Evolutionary conservation across 1,284 basidiomycete species (phyloP).

Genomic region (Tausonia pullulans): DNA sequence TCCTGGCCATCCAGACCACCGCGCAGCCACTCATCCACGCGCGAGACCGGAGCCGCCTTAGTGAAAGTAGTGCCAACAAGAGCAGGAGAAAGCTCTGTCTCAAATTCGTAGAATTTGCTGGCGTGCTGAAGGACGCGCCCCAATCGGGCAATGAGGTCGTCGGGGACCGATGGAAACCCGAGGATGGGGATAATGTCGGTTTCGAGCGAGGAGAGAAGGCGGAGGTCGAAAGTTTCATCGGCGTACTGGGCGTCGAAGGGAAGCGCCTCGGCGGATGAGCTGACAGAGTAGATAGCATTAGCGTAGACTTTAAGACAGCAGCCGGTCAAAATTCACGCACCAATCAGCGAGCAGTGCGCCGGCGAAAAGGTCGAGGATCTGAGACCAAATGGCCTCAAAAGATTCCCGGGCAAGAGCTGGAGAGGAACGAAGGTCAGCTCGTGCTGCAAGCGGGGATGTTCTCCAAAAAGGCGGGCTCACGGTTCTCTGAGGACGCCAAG

Average conservation of each 20-base stretch:
- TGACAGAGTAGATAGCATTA: not conserved
- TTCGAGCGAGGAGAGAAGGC: slow-evolving; percentile 66
- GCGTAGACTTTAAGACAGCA: too few species aligned
- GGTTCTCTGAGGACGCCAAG: not conserved
- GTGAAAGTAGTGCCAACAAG: too few species aligned
- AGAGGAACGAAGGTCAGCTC: not conserved
- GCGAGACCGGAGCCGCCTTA: too few species aligned
- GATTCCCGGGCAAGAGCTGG: slow-evolving; percentile 49
- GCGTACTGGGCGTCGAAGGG: slow-evolving; percentile 53
- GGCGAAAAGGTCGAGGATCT: slow-evolving; percentile 69
- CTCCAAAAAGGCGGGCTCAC: not conserved
- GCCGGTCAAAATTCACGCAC: slow-evolving; percentile 36
- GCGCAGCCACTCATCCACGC: too few species aligned
- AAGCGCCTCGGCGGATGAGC: slow-evolving; percentile 41
- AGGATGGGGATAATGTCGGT: slow-evolving; percentile 65
- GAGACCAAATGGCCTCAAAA: slow-evolving; percentile 69
- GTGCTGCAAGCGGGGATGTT: not conserved
- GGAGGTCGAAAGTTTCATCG: slow-evolving; percentile 80
- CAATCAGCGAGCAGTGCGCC: slow-evolving; percentile 76
- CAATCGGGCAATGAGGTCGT: slow-evolving; percentile 56
- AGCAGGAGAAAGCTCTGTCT: slow-evolving; percentile 16
- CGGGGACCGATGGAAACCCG: slow-evolving; percentile 57
- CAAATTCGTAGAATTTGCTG: slow-evolving; percentile 53
- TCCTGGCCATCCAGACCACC: not conserved
- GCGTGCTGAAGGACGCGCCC: slow-evolving; percentile 64